Base-by-base conservation (phyloP, 2,329 filamentous ascomycete species). In the Akanthomyces muscarius region DNA sequence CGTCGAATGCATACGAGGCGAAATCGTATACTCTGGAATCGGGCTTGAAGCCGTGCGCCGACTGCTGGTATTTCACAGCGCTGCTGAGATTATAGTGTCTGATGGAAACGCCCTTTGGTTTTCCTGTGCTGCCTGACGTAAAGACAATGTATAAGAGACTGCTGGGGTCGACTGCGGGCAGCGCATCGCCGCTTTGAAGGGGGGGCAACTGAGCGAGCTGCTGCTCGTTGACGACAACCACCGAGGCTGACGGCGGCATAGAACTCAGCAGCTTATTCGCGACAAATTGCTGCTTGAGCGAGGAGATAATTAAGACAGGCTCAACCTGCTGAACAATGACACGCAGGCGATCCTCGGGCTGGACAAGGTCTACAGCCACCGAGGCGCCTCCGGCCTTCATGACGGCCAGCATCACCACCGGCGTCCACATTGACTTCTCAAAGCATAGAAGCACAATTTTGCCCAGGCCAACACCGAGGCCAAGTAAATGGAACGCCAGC, bases 121-220 rank as follows among this genome's bases (percentile, higher is more conserved):
- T 71, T 5, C 81, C 81, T 0, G 81, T 83, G 28, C 77, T 81
- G 25, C 81, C 81, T 14, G 80, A 82, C n/a, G 81, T 83, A 66
- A 83, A 83, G 68, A 82, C 79, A 66, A 83, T 78, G 28, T 71
- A 71, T 1, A 62, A 14, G 4, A 60, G 33, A 45, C 52, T 38
- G 25, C 18, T 48, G 5, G 65, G 54, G 50, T 42, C 28, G n/a
- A 47, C 55, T 38, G 21, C 44, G 4, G 56, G 47, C 33, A 55
- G 63, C 53, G 5, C 13, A n/a, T 28, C 23, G 38, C 42, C 11
- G 44, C 14, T 8, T 8, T 8, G 3, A 14, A 23, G 25, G 33
- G 10, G 2, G 13, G 55, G 55, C 8, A 60, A 18, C 25, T 18
- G 16, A 5, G 23, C 47, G 10, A 42, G 18, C 30, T 18, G 55